These are phyloP conservation scores for Dimargaris cristalligena DNA, from an alignment of 192 early-diverging fungal genomes.

Conservation along the genomic window DNA sequence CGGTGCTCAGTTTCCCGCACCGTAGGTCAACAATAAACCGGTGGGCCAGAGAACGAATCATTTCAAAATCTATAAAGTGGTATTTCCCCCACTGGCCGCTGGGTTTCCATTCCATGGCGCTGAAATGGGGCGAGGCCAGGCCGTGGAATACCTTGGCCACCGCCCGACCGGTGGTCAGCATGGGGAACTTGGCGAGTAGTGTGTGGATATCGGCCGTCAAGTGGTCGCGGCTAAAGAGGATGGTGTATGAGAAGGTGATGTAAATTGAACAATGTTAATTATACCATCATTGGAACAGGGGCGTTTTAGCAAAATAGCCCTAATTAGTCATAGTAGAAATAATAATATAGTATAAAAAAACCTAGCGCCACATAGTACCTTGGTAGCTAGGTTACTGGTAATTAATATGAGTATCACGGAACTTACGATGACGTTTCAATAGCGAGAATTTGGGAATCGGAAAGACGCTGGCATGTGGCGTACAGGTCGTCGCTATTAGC, in stretches of 20 bases:
- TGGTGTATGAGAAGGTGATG: background rate
- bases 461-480: background rate
- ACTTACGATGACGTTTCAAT: background rate
- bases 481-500: background rate
- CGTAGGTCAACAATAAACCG: background rate
- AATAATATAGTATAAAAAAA: background rate
- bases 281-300: background rate
- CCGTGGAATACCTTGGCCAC: slow-evolving; percentile 26
- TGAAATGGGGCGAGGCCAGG: slow-evolving; percentile 15
- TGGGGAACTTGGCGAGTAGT: background rate
- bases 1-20: no score
- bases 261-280: background rate
- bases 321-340: background rate
- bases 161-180: slow-evolving; percentile 19
- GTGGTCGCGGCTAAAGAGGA: background rate
- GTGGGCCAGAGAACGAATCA: background rate
- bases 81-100: slow-evolving; percentile 5
- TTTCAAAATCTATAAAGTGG: slow-evolving; percentile 10
- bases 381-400: no score
- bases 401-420: background rate
- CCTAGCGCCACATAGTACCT: background rate
- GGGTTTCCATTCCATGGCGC: background rate
- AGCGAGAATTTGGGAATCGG: background rate
- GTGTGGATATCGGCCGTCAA: background rate
- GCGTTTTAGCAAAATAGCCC: background rate